Evolutionary conservation across 352 stramenopile species (phyloP), one percentile per base, ranked within the genome.

Genomic region (Pythium vanterpoolii): DNA sequence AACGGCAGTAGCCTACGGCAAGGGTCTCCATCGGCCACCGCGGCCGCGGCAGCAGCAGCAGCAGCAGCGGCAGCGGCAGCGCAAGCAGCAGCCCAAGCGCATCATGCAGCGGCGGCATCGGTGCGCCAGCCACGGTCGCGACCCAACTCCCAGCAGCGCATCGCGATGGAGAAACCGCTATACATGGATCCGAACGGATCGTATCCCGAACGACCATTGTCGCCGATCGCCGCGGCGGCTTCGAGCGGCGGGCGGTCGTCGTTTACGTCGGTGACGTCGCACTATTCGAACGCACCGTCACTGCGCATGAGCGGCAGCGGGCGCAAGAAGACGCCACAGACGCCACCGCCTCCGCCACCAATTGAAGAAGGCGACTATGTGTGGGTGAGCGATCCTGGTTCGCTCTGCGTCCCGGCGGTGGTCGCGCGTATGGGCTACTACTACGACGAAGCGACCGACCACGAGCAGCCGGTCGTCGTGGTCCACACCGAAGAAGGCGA

Each of bases 401-500:
- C 68, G 23, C 66, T 83, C 8, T 87, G 76, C 45, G 71, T 79
- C 1, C 75, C 81, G 1, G 81, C 81, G 0, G 62, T 87, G 18
- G 75, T 91, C 18, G 76, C 88, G 36, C 82, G 82, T 23, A 76
- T 71, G 21, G 82, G 82, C 0, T 91, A 78, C 38, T 31, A 83
- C 13, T 84, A 79, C 31, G 77, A 89, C 50, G 72, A 77, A n/a
- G 71, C 71, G 16, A 78, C 66, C 21, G 79, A 87, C 23, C 61
- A 78, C 48, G 82, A 91, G 60, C 72, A 89, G 38, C 77, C 83
- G 19, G 74, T 91, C 40, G 83, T 76, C 23, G 73, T 91, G 14
- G 80, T 93, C 10, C 84, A 93, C 66, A 93, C 84, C 9, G 84
- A 93, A 28, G 84, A 93, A 40, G 81, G 81, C 23, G 84, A 93